Evolutionary conservation across 352 stramenopile genomes (phyloP), one percentile per base, ranked within the genome.

Genomic region (Phytophthora capsici): DNA sequence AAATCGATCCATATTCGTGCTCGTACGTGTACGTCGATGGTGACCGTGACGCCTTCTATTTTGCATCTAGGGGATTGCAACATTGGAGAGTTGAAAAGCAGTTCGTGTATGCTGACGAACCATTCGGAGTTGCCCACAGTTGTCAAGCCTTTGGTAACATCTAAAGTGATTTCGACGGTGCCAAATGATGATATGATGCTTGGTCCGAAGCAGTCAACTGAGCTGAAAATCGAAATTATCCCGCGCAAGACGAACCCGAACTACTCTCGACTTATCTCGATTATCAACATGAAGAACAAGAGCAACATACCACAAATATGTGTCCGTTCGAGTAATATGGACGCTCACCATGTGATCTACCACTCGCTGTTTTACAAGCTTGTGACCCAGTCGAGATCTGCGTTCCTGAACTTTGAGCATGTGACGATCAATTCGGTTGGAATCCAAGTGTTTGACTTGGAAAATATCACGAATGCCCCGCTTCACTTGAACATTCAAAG

Each of bases 291-390:
- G 57, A 94, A 89, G 60, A 96, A 96, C 69, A 93, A 93, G 57
- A 77, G 70, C 57, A 96, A 96, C 43, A 81, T 90, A 17, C 76
- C 88, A 16, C 85, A 95, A 62, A 88, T 96, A 23, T 95, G 88
- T 36, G 88, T 96, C 8, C 86, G 88, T 8, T 96, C 87, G 10
- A 95, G 88, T 75, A 96, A 96, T 64, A 96, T 96, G 89, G 89
- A 96, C 46, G 88, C 89, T 1, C 87, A 96, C 48, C 88, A 96
- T 57, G 89, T 96, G 26, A 96, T 96, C 53, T 96, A 96, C 55
- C 89, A 96, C 56, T 96, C 89, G 28, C 67, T 95, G 30, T 96
- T 95, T 58, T 96, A 96, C 84, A 95, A 94, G 51, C 72, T 96
- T 20, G 54, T 95, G 54, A 96, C 89, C 17, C 86, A 85, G 38